Evolutionary conservation across 1,284 basidiomycete genomes (phyloP).

Genomic region (Mrakiaceae sp.): DNA sequence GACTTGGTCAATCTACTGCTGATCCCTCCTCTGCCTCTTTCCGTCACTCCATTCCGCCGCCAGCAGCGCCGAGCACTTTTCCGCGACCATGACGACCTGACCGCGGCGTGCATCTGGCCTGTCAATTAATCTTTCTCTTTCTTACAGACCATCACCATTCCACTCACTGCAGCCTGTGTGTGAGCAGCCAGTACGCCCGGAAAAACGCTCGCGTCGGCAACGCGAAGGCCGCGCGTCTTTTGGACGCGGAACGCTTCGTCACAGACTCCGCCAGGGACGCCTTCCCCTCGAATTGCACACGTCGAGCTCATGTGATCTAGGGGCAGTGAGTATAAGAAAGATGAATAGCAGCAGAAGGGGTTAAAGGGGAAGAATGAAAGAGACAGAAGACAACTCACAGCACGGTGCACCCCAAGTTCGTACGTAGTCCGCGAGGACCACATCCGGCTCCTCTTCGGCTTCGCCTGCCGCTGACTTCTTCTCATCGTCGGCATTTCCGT

Average conservation of each 20-base stretch:
- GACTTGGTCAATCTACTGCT: too few relatives aligned
- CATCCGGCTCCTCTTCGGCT: conserved; percentile 1
- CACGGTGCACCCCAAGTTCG: conserved; percentile 5
- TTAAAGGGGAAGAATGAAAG: background rate
- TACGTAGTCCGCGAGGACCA: conserved; percentile 9
- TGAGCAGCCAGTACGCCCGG: conserved; percentile 10
- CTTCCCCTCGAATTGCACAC: background rate
- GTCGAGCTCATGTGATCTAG: conserved; percentile 17
- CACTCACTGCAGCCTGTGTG: conserved; percentile 10
- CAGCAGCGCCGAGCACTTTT: conserved; percentile 12
- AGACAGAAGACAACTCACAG: conserved; percentile 5
- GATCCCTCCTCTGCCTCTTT: background rate
- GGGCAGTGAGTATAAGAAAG: background rate
- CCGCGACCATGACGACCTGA: conserved; percentile 8
- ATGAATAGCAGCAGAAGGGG: background rate
- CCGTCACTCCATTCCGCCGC: conserved; percentile 3
- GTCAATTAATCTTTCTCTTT: background rate
- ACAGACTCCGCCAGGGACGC: conserved; percentile 5
- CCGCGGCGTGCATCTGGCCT: background rate
- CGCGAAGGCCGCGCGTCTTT: conserved; percentile 5
- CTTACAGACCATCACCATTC: background rate
- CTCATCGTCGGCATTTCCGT: background rate
- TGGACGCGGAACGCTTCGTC: conserved; percentile 12
- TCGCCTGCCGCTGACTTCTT: background rate
- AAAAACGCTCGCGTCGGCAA: conserved; percentile 16